These are phyloP conservation scores for Boletus holoroseus DNA, from an alignment of 1,284 basidiomycete genomes.

Conservation along the genomic window DNA sequence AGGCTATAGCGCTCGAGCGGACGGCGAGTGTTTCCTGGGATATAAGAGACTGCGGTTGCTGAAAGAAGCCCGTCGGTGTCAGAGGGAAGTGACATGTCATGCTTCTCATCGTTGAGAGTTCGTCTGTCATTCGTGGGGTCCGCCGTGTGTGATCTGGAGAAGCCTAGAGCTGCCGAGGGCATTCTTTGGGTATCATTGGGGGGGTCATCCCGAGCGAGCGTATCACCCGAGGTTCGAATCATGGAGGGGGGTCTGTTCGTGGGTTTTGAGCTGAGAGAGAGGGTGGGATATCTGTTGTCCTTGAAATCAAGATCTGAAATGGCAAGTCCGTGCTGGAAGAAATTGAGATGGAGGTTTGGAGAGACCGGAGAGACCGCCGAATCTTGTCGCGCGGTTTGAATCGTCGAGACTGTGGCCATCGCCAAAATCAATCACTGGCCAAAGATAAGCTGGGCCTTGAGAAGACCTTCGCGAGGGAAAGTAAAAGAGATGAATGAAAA, in stretches of 20 bases:
- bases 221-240: conserved; percentile 24
- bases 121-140: conserved; percentile 22
- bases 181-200: conserved; percentile 15
- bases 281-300: conserved; percentile 56
- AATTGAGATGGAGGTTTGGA: conserved; percentile 32
- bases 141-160: conserved; percentile 13
- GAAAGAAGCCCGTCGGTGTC: conserved; percentile 33
- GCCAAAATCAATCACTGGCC: conserved; percentile 19
- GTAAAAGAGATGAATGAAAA: conserved; percentile 9
- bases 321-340: conserved; percentile 51
- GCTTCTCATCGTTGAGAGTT: conserved; percentile 23
- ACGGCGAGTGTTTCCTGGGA: conserved; percentile 38
- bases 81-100: conserved; percentile 18
- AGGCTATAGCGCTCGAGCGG: conserved; percentile 47
- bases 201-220: conserved; percentile 19
- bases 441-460: conserved; percentile 18
- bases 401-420: conserved; percentile 46
- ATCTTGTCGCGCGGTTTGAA: conserved; percentile 42
- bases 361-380: conserved; percentile 31
- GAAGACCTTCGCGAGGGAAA: conserved; percentile 20
- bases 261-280: conserved; percentile 31
- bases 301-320: conserved; percentile 54
- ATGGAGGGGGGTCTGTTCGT: conserved; percentile 30
- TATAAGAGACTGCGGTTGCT: conserved; percentile 38
- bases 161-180: conserved; percentile 7